Percentiles rank a stretch among this genome's conserved stretches.
These are phyloP conservation scores for Flaveria floridana DNA, from an alignment of 140 eudicot genomes.

Conservation along the genomic window DNA sequence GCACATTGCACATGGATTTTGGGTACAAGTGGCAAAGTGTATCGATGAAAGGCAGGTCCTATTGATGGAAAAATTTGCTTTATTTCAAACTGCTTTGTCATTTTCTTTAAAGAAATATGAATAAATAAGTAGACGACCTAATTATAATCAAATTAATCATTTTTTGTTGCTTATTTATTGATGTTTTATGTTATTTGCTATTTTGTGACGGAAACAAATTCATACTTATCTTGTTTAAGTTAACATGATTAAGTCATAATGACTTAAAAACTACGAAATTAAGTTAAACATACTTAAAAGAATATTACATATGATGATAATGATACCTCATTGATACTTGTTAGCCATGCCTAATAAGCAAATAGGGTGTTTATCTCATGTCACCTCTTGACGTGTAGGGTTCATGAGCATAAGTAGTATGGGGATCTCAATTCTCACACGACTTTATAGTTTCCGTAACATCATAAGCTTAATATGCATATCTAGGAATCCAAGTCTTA, in stretches of 20 bases:
- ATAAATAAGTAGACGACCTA: neutral
- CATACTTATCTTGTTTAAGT: neutral
- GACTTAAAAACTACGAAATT: neutral
- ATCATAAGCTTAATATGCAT: too few species aligned
- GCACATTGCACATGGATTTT: conserved; percentile 42
- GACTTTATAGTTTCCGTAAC: too few species aligned
- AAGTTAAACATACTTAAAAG: neutral
- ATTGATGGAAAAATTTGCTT: conserved; percentile 24
- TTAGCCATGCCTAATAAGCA: too few species aligned
- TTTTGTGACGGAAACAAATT: neutral
- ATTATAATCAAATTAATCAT: neutral
- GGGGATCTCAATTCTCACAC: too few species aligned
- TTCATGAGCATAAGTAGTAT: too few species aligned
- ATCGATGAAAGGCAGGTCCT: conserved; percentile 34
- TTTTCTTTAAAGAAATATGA: conserved; percentile 8
- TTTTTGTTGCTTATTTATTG: neutral
- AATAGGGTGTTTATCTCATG: too few species aligned
- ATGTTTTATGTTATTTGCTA: too few species aligned
- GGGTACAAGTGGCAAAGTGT: conserved; percentile 34
- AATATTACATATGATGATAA: neutral
- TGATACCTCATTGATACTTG: too few species aligned
- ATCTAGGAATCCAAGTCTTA: too few species aligned
- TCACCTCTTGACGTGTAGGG: too few species aligned
- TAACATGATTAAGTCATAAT: neutral
- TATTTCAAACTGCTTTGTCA: conserved; percentile 34